These are phyloP conservation scores for Guadua angustifolia DNA, from an alignment of 176 grass and related monocot species.

Conservation along the genomic window DNA sequence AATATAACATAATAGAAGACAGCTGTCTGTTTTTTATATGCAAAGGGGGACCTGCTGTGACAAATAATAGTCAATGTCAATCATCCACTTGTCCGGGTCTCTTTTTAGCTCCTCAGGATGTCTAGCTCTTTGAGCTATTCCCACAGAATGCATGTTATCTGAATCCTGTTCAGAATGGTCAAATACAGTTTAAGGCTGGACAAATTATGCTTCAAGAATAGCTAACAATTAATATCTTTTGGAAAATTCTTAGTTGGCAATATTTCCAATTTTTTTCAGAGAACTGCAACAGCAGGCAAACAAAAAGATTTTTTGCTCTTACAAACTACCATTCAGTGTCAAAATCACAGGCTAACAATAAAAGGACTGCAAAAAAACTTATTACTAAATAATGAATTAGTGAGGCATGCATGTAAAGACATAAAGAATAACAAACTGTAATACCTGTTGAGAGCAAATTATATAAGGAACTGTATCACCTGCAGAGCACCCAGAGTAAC, in stretches of 20 bases:
- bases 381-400: slow-evolving; percentile 21
- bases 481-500: slow-evolving; percentile 78
- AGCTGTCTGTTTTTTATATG: slow-evolving; percentile 29
- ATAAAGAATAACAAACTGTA: slow-evolving; percentile 20
- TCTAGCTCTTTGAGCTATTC: slow-evolving; percentile 96
- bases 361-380: neutral
- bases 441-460: slow-evolving; percentile 90
- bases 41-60: slow-evolving; percentile 77
- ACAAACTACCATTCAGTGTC: slow-evolving; percentile 8
- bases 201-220: slow-evolving; percentile 38
- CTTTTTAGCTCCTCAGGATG: slow-evolving; percentile 92
- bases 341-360: slow-evolving; percentile 21
- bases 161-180: slow-evolving; percentile 56
- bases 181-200: slow-evolving; percentile 39
- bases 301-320: neutral
- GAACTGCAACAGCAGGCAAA: slow-evolving; percentile 24
- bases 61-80: slow-evolving; percentile 96
- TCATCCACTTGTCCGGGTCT: slow-evolving; percentile 73
- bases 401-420: neutral
- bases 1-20: slow-evolving; percentile 9
- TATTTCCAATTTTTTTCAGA: neutral
- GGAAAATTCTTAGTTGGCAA: neutral
- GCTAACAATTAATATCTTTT: slow-evolving; percentile 9
- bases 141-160: slow-evolving; percentile 57
- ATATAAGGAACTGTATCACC: slow-evolving; percentile 95